These are phyloP conservation scores for Andalucia godoyi DNA, from an alignment of 78 protist genomes.

Conservation along the genomic window DNA sequence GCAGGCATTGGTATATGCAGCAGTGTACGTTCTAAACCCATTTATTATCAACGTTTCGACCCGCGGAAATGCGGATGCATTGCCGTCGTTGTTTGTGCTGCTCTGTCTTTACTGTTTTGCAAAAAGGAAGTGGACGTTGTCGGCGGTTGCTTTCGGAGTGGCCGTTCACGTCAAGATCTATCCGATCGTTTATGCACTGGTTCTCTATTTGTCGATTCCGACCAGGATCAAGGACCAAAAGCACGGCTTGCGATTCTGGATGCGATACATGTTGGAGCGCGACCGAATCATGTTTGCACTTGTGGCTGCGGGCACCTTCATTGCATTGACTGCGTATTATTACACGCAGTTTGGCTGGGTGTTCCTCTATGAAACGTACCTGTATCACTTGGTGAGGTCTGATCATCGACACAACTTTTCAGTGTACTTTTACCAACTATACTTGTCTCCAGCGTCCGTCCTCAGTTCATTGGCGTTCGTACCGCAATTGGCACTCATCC, in stretches of 20 bases:
- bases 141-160: not conserved
- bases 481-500: conserved; percentile 17
- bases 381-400: conserved; percentile 59
- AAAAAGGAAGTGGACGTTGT: not conserved
- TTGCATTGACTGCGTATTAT: not conserved
- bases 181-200: conserved; percentile 76
- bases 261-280: not conserved
- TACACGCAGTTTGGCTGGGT: conserved; percentile 25
- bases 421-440: conserved; percentile 68
- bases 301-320: not conserved
- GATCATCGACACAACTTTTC: conserved; percentile 88
- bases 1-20: conserved; percentile 10
- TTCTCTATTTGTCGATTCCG: conserved; percentile 1
- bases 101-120: conserved; percentile 47
- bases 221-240: not conserved
- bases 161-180: conserved; percentile 80
- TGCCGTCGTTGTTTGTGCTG: conserved; percentile 58
- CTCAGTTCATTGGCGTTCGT: not conserved
- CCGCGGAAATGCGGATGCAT: conserved; percentile 87
- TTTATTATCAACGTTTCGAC: conserved; percentile 75
- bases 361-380: conserved; percentile 33
- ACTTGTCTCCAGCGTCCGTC: conserved; percentile 5
- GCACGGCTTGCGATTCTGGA: not conserved
- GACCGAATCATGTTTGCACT: not conserved
- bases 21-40: conserved; percentile 72